Evolutionary conservation across 495 filamentous ascomycete species (phyloP), one percentile per base, ranked within the genome.

Genomic region (Hypoxylon cercidicola): DNA sequence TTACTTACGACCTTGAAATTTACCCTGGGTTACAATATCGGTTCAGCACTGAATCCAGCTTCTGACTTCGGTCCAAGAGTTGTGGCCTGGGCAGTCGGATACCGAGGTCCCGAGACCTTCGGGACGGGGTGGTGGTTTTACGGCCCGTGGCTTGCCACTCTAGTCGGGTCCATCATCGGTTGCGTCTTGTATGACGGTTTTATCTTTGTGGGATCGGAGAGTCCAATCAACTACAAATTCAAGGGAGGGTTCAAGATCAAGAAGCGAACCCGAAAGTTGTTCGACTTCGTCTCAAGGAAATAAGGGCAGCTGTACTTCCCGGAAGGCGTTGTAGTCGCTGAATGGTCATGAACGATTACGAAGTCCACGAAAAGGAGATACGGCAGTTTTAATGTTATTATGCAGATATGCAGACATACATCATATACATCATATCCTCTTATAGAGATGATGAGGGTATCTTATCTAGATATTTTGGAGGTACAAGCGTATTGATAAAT

Each of bases 181-280:
- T 80, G 69, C 3, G 78, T 75, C 47, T 37, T 85, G 43, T 87
- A 87, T 54, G 84, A 85, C 56, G 75, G 82, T 39, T 75, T 84
- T 43, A 78, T 85, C 44, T 87, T 84, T 52, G 81, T 78, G 16
- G 83, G 83, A 28, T 73, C 80, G 1, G 82, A 84, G 70, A 81
- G 78, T 13, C 82, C 81, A 2, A 75, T 84, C 40, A 83, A 84
- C 56, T 82, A 83, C 60, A 79, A 75, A 5, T 53, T 69, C 50
- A 72, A 75, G 55, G 47, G 34, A 4, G 48, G 39, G 9, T 3
- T 59, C 23, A 62, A 50, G 59, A 60, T 59, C 23, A 62, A 50
- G 59, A 60, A 58, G 8, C 43, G 49, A 49, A 35, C 49, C 11
- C 32, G 35, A 46, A 68, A 28, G 25, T 13, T 68, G 6, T 59